Percentiles rank a stretch among this genome's conserved stretches.
Evolutionary conservation across 2,329 filamentous ascomycete species (phyloP).

Genomic region (Alternaria conjuncta): DNA sequence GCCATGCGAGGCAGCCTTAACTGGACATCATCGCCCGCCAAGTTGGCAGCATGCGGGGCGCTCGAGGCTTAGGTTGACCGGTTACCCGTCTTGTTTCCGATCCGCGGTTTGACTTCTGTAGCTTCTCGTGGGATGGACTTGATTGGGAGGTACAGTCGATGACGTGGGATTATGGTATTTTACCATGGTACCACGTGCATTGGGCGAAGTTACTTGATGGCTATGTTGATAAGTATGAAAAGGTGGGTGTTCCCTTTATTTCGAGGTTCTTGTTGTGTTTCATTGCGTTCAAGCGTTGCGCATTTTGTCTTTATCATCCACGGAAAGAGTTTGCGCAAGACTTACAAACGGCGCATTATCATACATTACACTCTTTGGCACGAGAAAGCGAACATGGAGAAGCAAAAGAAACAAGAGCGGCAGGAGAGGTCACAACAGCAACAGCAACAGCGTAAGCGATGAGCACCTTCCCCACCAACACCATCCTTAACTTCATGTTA

Average conservation of each 20-base stretch:
- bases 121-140: constrained; percentile 1
- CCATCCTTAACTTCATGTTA: not conserved
- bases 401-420: constrained; percentile 8
- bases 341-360: constrained; percentile 1
- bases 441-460: constrained; percentile 8
- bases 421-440: constrained; percentile 3
- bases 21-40: constrained; percentile 16
- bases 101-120: not conserved
- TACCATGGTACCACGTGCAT: constrained; percentile 2
- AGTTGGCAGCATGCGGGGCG: constrained; percentile 2
- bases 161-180: constrained; percentile 6
- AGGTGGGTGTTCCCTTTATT: not conserved
- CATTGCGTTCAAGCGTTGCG: not conserved
- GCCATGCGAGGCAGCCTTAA: constrained; percentile 13
- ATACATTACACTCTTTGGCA: not conserved
- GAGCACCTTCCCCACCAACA: not conserved
- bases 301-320: not conserved
- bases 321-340: not conserved
- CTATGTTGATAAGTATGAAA: constrained; percentile 4
- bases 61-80: constrained; percentile 12
- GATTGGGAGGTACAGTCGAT: constrained; percentile 16
- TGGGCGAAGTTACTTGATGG: not conserved
- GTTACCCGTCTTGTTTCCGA: constrained; percentile 10
- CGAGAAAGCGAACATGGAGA: constrained; percentile 6
- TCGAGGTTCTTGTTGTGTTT: not conserved